Percentiles rank a stretch among this genome's conserved stretches.
Evolutionary conservation across 805 yeast species (phyloP).

Genomic region (Metschnikowia baotianmanensis): DNA sequence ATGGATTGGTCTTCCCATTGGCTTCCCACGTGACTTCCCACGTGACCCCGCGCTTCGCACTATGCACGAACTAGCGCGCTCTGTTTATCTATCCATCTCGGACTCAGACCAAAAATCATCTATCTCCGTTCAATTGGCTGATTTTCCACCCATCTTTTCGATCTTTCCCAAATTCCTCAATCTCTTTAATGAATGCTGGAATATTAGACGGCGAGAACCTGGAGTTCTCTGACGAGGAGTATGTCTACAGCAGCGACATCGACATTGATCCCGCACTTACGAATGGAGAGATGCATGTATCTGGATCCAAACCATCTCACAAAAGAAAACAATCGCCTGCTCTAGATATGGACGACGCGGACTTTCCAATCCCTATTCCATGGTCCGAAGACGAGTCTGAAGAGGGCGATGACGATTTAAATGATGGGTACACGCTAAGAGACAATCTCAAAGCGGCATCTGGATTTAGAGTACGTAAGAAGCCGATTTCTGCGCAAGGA

Average conservation of each 20-base stretch:
- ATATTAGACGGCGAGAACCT: conserved; percentile 4
- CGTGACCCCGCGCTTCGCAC: too few relatives aligned
- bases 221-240: conserved; percentile 15
- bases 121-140: too few relatives aligned
- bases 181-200: conserved; percentile 2
- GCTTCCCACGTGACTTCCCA: too few relatives aligned
- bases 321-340: neutral
- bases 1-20: too few relatives aligned
- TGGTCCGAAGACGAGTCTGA: conserved; percentile 24
- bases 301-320: too few relatives aligned
- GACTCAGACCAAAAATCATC: too few relatives aligned
- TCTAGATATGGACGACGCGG: conserved; percentile 7
- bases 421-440: conserved; percentile 48
- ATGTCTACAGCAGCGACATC: conserved; percentile 7
- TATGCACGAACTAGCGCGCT: too few relatives aligned
- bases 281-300: neutral
- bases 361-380: conserved; percentile 19
- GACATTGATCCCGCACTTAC: conserved; percentile 16
- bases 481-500: conserved; percentile 33
- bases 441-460: conserved; percentile 68
- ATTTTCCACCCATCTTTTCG: too few relatives aligned
- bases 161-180: too few relatives aligned
- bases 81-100: too few relatives aligned
- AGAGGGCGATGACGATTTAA: conserved; percentile 35
- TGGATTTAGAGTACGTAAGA: conserved; percentile 51